Base-by-base conservation (phyloP, 495 filamentous ascomycete species). In the Copromyces sp. region DNA sequence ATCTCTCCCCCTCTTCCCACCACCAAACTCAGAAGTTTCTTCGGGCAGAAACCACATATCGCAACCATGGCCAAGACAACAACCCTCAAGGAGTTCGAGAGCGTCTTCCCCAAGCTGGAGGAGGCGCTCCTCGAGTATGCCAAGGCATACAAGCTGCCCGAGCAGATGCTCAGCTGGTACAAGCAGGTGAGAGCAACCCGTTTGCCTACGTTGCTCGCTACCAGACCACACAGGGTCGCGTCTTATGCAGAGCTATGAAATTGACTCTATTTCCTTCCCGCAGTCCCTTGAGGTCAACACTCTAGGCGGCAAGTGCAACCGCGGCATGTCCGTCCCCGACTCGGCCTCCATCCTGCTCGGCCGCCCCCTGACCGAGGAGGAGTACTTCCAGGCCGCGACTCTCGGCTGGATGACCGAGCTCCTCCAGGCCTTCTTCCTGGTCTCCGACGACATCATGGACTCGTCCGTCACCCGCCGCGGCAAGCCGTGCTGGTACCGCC, bases 361-460 rank as follows among this genome's bases (percentile, higher is more conserved):
- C 78, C 85, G 89, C 72, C 85, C 90, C 71, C 88, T 97, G 71
- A 87, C 85, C 69, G 84, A 90, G 42, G 89, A 96, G 71, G 92
- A 97, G 81, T 94, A 93, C 85, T 93, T 94, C 85, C 83, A 91
- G 70, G 84, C 94, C 70, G 92, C 93, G 47, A 90, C 92, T 20
- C 87, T 99, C 68, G 95, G 95, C 73, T 99, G 95, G 95, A 88
- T 97, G 84, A 97, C 94, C 75, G 95, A 99, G 87, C 86, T 99
- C 44, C 91, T 99, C 41, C 95, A 99, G 86, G 95, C 95, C 72
- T 98, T 97, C 89, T 99, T 99, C 88, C 89, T 99, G 69, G 95
- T 99, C 76, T 94, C 93, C 74, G 95, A 99, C 82, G 95, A 99
- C 83, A 97, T 98, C 76, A 99, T 99, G 95, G 95, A 99, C 85